Evolutionary conservation across 805 yeast species (phyloP), one percentile per base, ranked within the genome.

Genomic region (Scheffersomyces ergatensis): DNA sequence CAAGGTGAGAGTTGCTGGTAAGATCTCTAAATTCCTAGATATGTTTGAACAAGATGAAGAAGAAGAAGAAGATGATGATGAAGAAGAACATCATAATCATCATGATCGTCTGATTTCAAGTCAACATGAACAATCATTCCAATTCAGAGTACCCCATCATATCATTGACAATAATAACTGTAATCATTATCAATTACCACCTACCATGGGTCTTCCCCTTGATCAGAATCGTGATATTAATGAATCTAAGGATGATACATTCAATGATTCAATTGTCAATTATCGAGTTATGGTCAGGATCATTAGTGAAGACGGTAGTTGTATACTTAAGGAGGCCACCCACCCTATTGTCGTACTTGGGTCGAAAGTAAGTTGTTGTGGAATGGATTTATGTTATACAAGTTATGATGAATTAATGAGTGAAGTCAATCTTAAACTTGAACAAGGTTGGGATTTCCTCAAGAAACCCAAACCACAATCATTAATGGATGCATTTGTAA

Each of bases 11-110:
- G 38, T 18, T 5, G 50, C 50, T 13, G 44, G 41, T 4, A 47
- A 42, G 18, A 37, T 46, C 6, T 58, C 58, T 33, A 64, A 63
- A 21, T 70, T 77, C 45, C 51, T 78, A 36, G 70, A 70, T 38
- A 74, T 74, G 69, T 74, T 68, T 39, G 83, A 78, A 51, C 54
- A 77, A 32, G 70, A 74, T 42, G 60, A 63, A 39, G 70, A 56
- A 1, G 18, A n/a, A 14, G 18, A 29, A 15, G 32, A 29, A 5
- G 32, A 29, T 5, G 12, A 29, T 14, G 32, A 29, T 29, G 32
- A 29, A 5, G 18, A n/a, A 5, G 5, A 5, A 14, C 30, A 8
- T 26, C 11, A 23, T 8, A 23, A 23, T 23, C 11, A 11, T 11
- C 25, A 23, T 8, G 25, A 23, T 23, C 11, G 25, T 23, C n/a